Percentiles rank a stretch among this genome's conserved stretches.
Conservation (phyloP, 208 protist species). For the Wallacemonas sp. region DNA sequence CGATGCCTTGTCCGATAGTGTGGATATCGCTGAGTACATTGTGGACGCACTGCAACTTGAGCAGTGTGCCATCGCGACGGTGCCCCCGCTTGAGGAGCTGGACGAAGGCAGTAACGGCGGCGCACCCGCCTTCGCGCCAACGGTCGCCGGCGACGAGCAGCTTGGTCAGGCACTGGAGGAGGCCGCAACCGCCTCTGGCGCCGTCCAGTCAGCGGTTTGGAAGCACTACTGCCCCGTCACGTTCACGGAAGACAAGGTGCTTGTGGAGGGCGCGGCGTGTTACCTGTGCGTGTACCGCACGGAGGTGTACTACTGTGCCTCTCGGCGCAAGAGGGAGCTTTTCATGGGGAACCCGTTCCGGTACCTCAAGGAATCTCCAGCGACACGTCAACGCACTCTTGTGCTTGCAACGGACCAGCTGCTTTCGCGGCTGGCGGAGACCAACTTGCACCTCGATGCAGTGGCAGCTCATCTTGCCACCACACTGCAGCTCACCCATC, state of each 20-base stretch:
- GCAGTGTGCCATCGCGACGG: slow-evolving; percentile 30
- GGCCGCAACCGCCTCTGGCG: slow-evolving; percentile 23
- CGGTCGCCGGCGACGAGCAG: slow-evolving; percentile 36
- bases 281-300: slow-evolving; percentile 67
- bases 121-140: background rate
- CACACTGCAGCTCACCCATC: slow-evolving; percentile 35
- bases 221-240: slow-evolving; percentile 87
- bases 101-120: background rate
- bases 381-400: slow-evolving; percentile 44
- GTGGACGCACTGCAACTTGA: slow-evolving; percentile 41
- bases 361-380: slow-evolving; percentile 42
- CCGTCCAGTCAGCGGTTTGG: slow-evolving; percentile 44
- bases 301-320: slow-evolving; percentile 64
- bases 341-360: slow-evolving; percentile 63
- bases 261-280: slow-evolving; percentile 68
- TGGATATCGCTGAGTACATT: slow-evolving; percentile 42
- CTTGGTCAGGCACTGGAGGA: slow-evolving; percentile 28
- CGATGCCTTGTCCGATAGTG: slow-evolving; percentile 15
- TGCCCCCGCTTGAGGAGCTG: background rate
- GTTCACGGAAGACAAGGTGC: slow-evolving; percentile 50
- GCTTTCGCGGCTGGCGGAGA: slow-evolving; percentile 8
- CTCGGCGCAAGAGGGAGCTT: slow-evolving; percentile 29
- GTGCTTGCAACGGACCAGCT: slow-evolving; percentile 41
- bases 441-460: background rate
- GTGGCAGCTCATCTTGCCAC: slow-evolving; percentile 26